A percentile compares a stretch with the other conserved stretches of the same genome.
Conservation (phyloP, 2,329 filamentous ascomycete species). For the Xylariales sp. region DNA sequence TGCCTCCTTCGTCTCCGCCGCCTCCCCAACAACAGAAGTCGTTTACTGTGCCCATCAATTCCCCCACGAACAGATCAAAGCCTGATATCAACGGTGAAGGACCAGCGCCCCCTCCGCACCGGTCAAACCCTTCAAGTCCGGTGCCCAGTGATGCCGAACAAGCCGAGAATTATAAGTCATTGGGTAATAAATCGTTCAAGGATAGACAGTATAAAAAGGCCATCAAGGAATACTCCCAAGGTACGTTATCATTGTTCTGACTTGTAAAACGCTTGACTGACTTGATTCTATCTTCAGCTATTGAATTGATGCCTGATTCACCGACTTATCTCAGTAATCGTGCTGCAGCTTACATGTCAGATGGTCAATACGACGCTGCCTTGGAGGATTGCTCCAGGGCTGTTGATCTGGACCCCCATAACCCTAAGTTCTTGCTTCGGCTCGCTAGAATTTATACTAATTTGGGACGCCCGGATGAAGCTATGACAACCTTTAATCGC, state of each 20-base stretch:
- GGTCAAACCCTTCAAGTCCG: slow-evolving; percentile 71
- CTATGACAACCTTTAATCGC: slow-evolving; percentile 81
- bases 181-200: slow-evolving; percentile 97
- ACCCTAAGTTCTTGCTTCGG: slow-evolving; percentile 87
- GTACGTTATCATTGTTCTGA: slow-evolving; percentile 59
- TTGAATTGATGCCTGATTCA: slow-evolving; percentile 86
- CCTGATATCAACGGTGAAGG: slow-evolving; percentile 59
- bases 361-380: slow-evolving; percentile 80
- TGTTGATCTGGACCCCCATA: slow-evolving; percentile 84
- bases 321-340: slow-evolving; percentile 94
- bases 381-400: slow-evolving; percentile 88
- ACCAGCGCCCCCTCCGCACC: slow-evolving; percentile 79
- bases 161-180: slow-evolving; percentile 90
- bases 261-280: slow-evolving; percentile 30
- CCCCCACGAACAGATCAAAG: slow-evolving; percentile 56
- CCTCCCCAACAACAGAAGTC: slow-evolving; percentile 56
- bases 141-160: slow-evolving; percentile 71
- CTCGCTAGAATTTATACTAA: slow-evolving; percentile 90
- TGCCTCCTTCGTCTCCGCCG: slow-evolving; percentile 64
- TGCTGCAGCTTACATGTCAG: slow-evolving; percentile 92
- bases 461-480: slow-evolving; percentile 87
- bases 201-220: slow-evolving; percentile 88
- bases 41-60: slow-evolving; percentile 61
- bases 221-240: slow-evolving; percentile 94
- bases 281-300: slow-evolving; percentile 69